Conservation (phyloP, 345 rosid genomes). For the Boechera stricta region DNA sequence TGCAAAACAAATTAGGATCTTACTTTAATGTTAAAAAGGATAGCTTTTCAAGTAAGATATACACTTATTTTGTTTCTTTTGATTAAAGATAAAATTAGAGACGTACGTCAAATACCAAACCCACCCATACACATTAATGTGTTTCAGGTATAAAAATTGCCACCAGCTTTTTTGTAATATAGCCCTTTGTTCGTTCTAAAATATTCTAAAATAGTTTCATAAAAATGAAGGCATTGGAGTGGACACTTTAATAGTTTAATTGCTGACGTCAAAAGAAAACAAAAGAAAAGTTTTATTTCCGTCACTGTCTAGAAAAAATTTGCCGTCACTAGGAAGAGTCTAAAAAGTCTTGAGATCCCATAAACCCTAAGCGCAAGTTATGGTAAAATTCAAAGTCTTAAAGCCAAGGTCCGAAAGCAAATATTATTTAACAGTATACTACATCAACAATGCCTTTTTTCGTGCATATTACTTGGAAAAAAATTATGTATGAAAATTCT, state of each 20-base stretch:
- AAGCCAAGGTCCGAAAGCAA: slow-evolving; percentile 28
- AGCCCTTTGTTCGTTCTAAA: slow-evolving; percentile 9
- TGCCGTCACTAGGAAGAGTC: slow-evolving; percentile 43
- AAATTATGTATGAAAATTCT: background rate
- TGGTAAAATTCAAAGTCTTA: slow-evolving; percentile 41
- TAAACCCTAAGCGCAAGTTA: slow-evolving; percentile 38
- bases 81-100: slow-evolving; percentile 20
- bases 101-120: slow-evolving; percentile 42
- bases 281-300: background rate
- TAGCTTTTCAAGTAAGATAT: slow-evolving; percentile 15
- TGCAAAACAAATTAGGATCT: background rate
- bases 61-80: background rate
- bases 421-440: background rate
- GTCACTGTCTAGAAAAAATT: background rate
- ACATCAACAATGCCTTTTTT: background rate
- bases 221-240: slow-evolving; percentile 19
- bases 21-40: slow-evolving; percentile 3
- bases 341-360: slow-evolving; percentile 40
- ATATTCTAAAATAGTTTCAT: background rate
- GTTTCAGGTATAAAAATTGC: slow-evolving; percentile 24
- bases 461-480: background rate
- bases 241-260: slow-evolving; percentile 10
- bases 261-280: slow-evolving; percentile 6
- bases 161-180: slow-evolving; percentile 28
- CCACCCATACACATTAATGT: slow-evolving; percentile 34